Base-by-base conservation (phyloP, 345 rosid species). In the Salix viminalis region DNA sequence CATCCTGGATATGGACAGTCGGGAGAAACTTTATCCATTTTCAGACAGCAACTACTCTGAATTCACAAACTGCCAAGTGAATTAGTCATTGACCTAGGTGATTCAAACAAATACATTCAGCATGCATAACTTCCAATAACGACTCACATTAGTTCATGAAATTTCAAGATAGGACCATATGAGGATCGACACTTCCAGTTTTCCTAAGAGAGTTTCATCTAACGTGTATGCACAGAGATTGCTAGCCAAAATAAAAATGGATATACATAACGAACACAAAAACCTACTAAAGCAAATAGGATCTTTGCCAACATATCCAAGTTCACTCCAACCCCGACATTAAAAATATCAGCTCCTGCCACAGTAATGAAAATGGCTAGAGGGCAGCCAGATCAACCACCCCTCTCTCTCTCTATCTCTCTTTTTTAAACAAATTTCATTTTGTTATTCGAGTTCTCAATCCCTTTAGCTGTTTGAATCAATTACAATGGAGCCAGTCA, bases 1-100 rank as follows among this genome's bases (percentile, higher is more conserved):
- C 99, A 96, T 81, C 98, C 98, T n/a, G 98, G 99, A 81, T 94
- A 94, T 1, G 97, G 99, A 83, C 99, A 96, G 61, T 96, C 97
- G 2, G 88, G 82, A 68, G 97, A 88, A 37, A 78, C 88, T 87
- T 94, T 92, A 64, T 89, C 99, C 99, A 94, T 96, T 65, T 26
- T 32, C n/a, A 28, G 68, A 65, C 42, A 44, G 71, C 48, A 66
- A 19, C 26, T 15, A 23, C 65, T 68, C 69, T 50, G 74, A 79
- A 67, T 62, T 79, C 82, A 74, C 73, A 70, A n/a, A 72, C 72
- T 4, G 54, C 8, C 50, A 13, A 14, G 44, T 42, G 56, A 73
- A 50, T 42, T 71, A 30, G 67, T 79, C 52, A 74, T 19, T 18
- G 14, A 56, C 58, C 37, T 11, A 48, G n/a, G 28, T n/a, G 75